Evolutionary conservation across 148 eudicot genomes (phyloP).

Genomic region (Fagopyrum esculentum): DNA sequence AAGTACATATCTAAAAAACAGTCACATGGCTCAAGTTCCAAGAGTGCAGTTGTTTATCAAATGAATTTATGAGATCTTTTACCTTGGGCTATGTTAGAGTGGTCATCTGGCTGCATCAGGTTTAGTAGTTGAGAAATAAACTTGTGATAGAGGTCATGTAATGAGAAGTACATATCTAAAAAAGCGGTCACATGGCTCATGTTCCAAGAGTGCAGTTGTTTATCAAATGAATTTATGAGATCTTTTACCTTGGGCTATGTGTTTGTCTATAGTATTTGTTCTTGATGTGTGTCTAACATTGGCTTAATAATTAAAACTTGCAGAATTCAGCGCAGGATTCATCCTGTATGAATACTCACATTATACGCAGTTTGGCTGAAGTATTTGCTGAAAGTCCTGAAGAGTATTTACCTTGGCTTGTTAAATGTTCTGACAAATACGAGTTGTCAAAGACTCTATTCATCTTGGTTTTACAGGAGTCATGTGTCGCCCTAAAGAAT

Average conservation of each 20-base stretch:
- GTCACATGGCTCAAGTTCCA: neutral
- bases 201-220: neutral
- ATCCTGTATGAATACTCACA: conserved; percentile 39
- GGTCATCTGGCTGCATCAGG: too few species aligned
- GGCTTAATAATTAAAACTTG: neutral
- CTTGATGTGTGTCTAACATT: neutral
- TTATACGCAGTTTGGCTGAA: conserved; percentile 42
- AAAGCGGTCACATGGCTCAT: neutral
- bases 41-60: neutral
- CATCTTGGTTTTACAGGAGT: conserved; percentile 55
- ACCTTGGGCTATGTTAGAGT: too few species aligned
- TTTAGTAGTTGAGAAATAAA: neutral
- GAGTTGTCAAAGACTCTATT: conserved; percentile 59
- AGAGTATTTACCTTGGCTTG: conserved; percentile 58
- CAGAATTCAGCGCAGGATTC: conserved; percentile 36
- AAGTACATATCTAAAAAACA: neutral
- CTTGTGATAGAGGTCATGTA: neutral
- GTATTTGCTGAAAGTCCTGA: conserved; percentile 30
- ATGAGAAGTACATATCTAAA: neutral
- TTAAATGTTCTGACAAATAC: conserved; percentile 42
- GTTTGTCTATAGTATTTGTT: neutral
- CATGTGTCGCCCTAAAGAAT: conserved; percentile 29
- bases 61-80: neutral
- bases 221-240: neutral
- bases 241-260: neutral